Evolutionary conservation across 2,329 filamentous ascomycete genomes (phyloP), one percentile per base, ranked within the genome.

Genomic region (Tolypocladium tropicale): DNA sequence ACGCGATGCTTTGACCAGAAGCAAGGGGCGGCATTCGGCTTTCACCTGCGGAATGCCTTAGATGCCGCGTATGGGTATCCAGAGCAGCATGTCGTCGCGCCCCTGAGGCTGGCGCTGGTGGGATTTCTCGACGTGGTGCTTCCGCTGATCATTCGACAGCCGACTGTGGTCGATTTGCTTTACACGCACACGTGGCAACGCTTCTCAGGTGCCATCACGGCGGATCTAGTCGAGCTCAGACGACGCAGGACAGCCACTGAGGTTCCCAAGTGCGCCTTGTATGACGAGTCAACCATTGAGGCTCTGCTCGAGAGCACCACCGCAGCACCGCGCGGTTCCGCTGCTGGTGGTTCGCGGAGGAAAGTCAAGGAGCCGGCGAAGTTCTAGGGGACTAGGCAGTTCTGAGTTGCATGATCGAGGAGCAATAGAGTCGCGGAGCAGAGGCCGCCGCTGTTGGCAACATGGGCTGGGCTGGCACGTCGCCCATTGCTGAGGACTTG

Each of bases 61-160:
- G 65, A 67, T 5, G 60, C 69, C 5, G 59, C 70, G 16, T 62
- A 69, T 55, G 54, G 58, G 10, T 56, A 65, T 23, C 54, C 57
- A 6, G 52, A 60, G 30, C 59, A 58, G 18, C 56, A 58, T n/a
- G 55, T 67, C n/a, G 66, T 70, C 62, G 56, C 61, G 57, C 68
- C 67, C 3, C 64, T 72, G 58, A 60, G 67, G 34, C 56, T 71
- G 46, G 68, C 65, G 2, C 57, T 72, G 59, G 68, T 64, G n/a
- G 59, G 62, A 4, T 54, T 71, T 6, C 46, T 71, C 23, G 68
- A 71, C 48, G 56, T 55, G 9, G 49, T 62, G 12, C 52, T 64
- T 7, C 61, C 63, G 2, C 53, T 59, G 12, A 55, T 71, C 11
- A 55, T 67, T n/a, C 59, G 61, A 2, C 64, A 67, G 18, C 59